Conservation (phyloP, 1,139 yeast genomes). For the Debaryomycetaceae sp. region DNA sequence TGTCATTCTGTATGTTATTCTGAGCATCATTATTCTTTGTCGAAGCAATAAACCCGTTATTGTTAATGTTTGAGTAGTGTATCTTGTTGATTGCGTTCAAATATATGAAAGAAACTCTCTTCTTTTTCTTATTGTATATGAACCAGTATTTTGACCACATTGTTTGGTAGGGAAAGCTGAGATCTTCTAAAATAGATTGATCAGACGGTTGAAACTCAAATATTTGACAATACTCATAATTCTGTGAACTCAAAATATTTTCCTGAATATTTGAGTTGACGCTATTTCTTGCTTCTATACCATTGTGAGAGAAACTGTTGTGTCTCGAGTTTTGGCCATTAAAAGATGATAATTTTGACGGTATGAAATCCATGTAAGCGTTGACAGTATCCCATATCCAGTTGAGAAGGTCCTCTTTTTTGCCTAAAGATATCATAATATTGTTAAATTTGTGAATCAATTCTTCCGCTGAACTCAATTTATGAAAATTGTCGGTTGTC, state of each 20-base stretch:
- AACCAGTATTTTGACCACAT: constrained; percentile 94
- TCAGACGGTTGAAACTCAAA: constrained; percentile 80
- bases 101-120: constrained; percentile 84
- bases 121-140: constrained; percentile 83
- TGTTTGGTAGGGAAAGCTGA: constrained; percentile 65
- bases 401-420: constrained; percentile 43
- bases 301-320: constrained; percentile 18
- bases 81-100: constrained; percentile 43
- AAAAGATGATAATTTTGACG: constrained; percentile 24
- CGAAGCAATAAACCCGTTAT: constrained; percentile 17
- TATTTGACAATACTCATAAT: constrained; percentile 59
- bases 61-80: constrained; percentile 36
- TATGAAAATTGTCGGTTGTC: constrained; percentile 61
- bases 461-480: constrained; percentile 45
- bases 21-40: constrained; percentile 12
- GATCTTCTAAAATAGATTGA: constrained; percentile 67
- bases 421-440: constrained; percentile 76
- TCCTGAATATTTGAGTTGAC: constrained; percentile 9
- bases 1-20: constrained; percentile 16
- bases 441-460: constrained; percentile 77
- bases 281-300: constrained; percentile 6
- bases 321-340: constrained; percentile 21
- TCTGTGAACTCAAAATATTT: constrained; percentile 8
- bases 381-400: constrained; percentile 92
- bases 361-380: constrained; percentile 70